Base-by-base conservation (phyloP, 768 basidiomycete genomes). In the Kwoniella sp. region DNA sequence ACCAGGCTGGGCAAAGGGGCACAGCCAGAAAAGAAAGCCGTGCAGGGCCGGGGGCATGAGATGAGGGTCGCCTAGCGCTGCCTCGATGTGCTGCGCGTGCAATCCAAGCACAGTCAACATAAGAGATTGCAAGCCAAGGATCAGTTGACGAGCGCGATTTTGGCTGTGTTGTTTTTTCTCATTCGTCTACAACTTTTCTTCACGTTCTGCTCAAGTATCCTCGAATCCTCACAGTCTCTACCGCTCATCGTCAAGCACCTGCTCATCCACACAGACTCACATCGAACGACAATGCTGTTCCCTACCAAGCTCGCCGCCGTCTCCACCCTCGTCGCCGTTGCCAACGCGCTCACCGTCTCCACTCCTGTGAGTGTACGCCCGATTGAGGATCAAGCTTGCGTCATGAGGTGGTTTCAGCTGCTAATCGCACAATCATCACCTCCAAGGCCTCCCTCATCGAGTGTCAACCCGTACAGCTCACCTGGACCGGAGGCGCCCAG, bases 381-480 rank as follows among this genome's bases (percentile, higher is more conserved):
- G 23, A n/a, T 17, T 29, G 26, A 29, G n/a, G 7, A 41, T 11
- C 4, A 11, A 27, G 23, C 23, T 44, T 12, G 32, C 26, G 20
- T 28, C 10, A 5, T 33, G 8, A 27, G 15, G 11, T 42, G n/a
- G n/a, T n/a, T n/a, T n/a, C n/a, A n/a, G n/a, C n/a, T 38, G 37
- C 34, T 38, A 32, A 32, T 22, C 8, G 5, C 37, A 5, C 37
- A 14, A n/a, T n/a, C n/a, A n/a, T n/a, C n/a, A n/a, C 40, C 20
- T 8, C 15, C 46, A 23, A 67, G 65, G 58, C 62, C 23, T 60
- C 62, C 5, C 43, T 67, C 38, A 58, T 67, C 54, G 53, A 53
- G 29, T 67, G 65, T 43, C 62, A 67, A 50, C 65, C 65, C n/a
- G 50, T 49, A 12, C 46, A 52, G 15, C 23, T 67, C 46, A 47